Base-by-base conservation (phyloP, 2,329 filamentous ascomycete genomes). In the Fusarium sp. region DNA sequence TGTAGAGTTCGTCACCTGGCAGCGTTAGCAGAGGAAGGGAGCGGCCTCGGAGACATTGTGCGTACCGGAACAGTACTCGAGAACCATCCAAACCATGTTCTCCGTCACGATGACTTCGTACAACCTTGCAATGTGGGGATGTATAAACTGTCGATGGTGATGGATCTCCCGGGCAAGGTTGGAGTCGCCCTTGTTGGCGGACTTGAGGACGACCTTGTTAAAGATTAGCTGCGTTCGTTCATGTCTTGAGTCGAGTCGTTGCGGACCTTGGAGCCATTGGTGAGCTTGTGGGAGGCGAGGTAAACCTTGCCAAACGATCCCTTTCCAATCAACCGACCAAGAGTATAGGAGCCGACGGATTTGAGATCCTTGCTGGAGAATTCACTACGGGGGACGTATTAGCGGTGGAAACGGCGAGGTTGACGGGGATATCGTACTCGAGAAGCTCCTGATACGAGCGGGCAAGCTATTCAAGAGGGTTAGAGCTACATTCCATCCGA, bases 91-190 rank as follows among this genome's bases (percentile, higher is more conserved):
- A 62, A 99, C 97, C 82, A 98, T 84, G 59, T 87, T 92, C 84
- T 99, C 97, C 2, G 97, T 99, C 72, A 99, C 95, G 78, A 99
- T 97, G 69, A 99, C 96, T 86, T 99, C 97, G 86, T 99, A 98
- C 24, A 99, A 87, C 60, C 97, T 91, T 54, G 97, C 95, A 79
- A 99, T 99, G 84, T 99, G 97, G 24, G 97, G 97, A 81, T 99
- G 97, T 75, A 98, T 90, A 84, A 99, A 98, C 84, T 99, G 97
- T 77, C 97, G 94, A 83, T 99, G 97, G 82, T 99, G 97, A 83
- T 99, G 97, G 78, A 99, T 99, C 83, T 99, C 97, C 78, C 97
- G 93, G 18, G 96, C 96, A 58, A 99, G 92, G 82, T 99, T 99
- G 64, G 94, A 91, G 83, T 99, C 97, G 81, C 95, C 93, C 83